Conservation (phyloP, 2,329 filamentous ascomycete genomes). For the Celoporthe dispersa region DNA sequence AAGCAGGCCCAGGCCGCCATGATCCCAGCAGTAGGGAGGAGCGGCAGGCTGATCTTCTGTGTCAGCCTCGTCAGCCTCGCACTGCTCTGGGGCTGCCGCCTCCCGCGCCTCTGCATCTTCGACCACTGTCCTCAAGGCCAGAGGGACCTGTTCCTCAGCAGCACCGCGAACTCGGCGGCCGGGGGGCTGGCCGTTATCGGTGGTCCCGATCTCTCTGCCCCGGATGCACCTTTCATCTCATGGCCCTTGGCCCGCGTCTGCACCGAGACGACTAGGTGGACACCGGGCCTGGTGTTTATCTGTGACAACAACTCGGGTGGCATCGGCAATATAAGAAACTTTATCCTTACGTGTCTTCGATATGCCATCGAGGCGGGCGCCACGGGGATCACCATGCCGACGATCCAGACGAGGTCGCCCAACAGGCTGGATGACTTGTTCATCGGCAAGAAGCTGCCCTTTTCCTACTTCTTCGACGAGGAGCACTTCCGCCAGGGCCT, state of each 20-base stretch:
- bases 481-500: constrained; percentile 48
- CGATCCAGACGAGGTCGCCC: constrained; percentile 49
- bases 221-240: constrained; percentile 48
- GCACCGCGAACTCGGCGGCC: background rate
- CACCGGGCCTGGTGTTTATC: constrained; percentile 48
- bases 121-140: constrained; percentile 25
- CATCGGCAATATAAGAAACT: constrained; percentile 55
- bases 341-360: constrained; percentile 54
- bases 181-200: constrained; percentile 19
- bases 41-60: constrained; percentile 31
- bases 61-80: constrained; percentile 34
- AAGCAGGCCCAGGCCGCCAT: background rate
- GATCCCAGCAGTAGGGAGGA: constrained; percentile 28
- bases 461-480: constrained; percentile 54
- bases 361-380: constrained; percentile 55
- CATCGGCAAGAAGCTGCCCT: constrained; percentile 41
- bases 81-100: constrained; percentile 35
- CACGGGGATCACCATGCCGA: constrained; percentile 50
- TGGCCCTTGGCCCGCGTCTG: constrained; percentile 52
- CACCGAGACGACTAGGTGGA: constrained; percentile 46
- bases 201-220: constrained; percentile 43
- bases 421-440: constrained; percentile 48
- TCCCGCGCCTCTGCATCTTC: constrained; percentile 35
- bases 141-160: background rate
- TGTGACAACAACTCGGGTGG: constrained; percentile 58